These are phyloP conservation scores for Eutrema japonicum DNA, from an alignment of 345 rosid genomes.

Conservation along the genomic window DNA sequence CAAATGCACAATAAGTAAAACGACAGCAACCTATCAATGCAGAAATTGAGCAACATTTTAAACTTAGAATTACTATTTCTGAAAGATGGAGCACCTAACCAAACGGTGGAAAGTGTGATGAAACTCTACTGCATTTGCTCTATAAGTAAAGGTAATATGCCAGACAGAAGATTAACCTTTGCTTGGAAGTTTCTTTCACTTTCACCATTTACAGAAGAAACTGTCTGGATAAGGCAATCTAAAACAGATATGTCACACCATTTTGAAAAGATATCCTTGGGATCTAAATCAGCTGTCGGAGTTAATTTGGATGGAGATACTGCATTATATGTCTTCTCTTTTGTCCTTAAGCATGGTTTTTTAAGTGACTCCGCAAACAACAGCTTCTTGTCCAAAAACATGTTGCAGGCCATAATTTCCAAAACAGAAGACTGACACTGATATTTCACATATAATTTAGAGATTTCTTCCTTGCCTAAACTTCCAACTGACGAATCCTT, in stretches of 20 bases:
- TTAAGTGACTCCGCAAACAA: slow-evolving; percentile 58
- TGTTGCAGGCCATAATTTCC: slow-evolving; percentile 78
- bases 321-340: slow-evolving; percentile 44
- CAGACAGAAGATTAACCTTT: slow-evolving; percentile 41
- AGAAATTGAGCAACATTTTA: slow-evolving; percentile 27
- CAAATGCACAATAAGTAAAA: slow-evolving; percentile 66
- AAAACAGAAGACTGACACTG: slow-evolving; percentile 71
- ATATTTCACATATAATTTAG: slow-evolving; percentile 55
- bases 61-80: slow-evolving; percentile 12
- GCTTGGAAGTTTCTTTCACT: slow-evolving; percentile 52
- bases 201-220: slow-evolving; percentile 61
- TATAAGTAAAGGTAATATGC: slow-evolving; percentile 19
- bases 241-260: slow-evolving; percentile 68
- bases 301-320: slow-evolving; percentile 43
- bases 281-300: slow-evolving; percentile 46
- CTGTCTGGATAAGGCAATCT: slow-evolving; percentile 57
- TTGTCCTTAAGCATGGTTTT: slow-evolving; percentile 44
- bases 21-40: slow-evolving; percentile 66
- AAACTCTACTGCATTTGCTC: slow-evolving; percentile 4
- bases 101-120: slow-evolving; percentile 17
- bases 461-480: slow-evolving; percentile 50
- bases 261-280: slow-evolving; percentile 55
- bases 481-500: slow-evolving; percentile 50
- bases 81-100: slow-evolving; percentile 22
- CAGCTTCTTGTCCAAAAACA: slow-evolving; percentile 78